Evolutionary conservation across 306 rosid species (phyloP).

Genomic region (Prosopis cineraria): DNA sequence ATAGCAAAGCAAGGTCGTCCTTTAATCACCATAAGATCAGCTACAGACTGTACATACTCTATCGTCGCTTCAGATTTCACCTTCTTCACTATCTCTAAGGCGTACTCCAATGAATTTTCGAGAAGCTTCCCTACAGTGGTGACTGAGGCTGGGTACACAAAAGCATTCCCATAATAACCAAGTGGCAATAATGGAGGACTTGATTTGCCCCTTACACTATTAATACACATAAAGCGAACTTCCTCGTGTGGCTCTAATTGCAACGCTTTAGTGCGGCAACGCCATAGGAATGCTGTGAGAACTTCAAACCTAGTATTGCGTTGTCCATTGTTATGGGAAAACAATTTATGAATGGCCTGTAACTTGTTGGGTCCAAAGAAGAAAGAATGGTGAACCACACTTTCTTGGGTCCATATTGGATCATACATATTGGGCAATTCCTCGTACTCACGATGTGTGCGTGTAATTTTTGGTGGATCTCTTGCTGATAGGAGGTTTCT

Average conservation of each 20-base stretch:
- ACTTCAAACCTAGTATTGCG: neutral
- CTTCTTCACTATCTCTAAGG: slow-evolving; percentile 19
- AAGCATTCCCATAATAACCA: neutral
- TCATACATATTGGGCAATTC: neutral
- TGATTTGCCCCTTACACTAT: neutral
- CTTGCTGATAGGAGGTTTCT: neutral
- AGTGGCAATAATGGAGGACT: neutral
- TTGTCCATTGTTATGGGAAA: neutral
- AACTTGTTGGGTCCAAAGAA: neutral
- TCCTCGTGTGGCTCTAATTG: neutral
- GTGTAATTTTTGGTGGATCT: neutral
- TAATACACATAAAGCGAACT: neutral
- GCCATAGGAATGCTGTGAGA: neutral
- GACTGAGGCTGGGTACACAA: neutral
- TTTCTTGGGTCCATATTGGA: neutral
- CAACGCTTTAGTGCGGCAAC: neutral
- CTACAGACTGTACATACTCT: too few relatives aligned
- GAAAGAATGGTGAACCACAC: neutral
- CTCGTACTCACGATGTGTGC: neutral
- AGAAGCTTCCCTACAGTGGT: neutral
- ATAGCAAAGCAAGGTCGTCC: neutral
- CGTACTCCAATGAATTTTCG: slow-evolving; percentile 17
- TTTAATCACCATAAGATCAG: neutral
- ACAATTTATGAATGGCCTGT: neutral
- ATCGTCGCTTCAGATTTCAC: neutral